Conservation (phyloP, 306 rosid genomes). For the Malus asiatica region DNA sequence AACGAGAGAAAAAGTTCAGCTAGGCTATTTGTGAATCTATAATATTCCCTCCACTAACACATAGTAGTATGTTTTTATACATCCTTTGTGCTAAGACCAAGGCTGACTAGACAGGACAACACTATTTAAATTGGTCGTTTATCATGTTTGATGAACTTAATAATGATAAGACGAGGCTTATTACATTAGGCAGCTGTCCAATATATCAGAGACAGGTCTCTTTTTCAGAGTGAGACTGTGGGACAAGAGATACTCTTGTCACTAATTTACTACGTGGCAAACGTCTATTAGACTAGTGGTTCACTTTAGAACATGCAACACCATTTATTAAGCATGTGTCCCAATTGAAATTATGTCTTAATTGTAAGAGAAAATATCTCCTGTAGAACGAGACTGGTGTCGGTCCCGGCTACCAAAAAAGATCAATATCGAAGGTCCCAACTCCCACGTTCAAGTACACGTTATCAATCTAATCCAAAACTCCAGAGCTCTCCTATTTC, state of each 20-base stretch:
- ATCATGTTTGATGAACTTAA: neutral
- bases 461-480: neutral
- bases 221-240: too few species aligned
- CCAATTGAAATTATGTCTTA: too few species aligned
- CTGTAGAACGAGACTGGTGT: neutral
- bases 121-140: too few species aligned
- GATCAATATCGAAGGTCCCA: neutral
- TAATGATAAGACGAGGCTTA: neutral
- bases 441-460: neutral
- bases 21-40: neutral
- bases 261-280: too few species aligned
- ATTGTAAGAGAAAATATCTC: too few species aligned
- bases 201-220: too few species aligned
- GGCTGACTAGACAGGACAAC: too few species aligned
- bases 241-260: neutral
- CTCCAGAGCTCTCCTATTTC: neutral
- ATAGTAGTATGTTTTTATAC: too few species aligned
- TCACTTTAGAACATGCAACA: too few species aligned
- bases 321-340: too few species aligned
- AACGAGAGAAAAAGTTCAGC: neutral
- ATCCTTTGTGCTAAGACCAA: neutral
- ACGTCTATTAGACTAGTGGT: too few species aligned
- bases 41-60: neutral
- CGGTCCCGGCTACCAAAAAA: neutral
- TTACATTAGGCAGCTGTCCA: too few species aligned